Evolutionary conservation across 2,329 filamentous ascomycete genomes (phyloP).

Genomic region (Penicillium glabrum): DNA sequence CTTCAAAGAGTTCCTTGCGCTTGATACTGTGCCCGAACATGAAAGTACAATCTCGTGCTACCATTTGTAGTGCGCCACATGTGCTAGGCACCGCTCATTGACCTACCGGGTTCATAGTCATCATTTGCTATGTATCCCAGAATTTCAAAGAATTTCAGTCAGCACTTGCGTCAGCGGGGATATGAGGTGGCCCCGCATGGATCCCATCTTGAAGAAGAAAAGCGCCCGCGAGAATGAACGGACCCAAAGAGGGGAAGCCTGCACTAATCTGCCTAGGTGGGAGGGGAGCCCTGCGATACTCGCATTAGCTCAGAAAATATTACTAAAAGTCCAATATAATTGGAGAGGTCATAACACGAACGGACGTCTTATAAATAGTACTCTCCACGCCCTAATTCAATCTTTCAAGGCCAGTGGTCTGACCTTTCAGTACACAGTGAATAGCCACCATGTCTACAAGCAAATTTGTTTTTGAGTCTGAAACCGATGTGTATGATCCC

Average conservation of each 20-base stretch:
- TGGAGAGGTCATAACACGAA: background rate
- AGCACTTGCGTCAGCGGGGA: background rate
- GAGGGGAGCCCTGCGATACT: background rate
- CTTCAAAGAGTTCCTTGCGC: background rate
- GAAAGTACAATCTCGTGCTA: background rate
- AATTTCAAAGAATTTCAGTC: background rate
- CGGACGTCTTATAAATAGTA: background rate
- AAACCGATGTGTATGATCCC: constrained; percentile 15
- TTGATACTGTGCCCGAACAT: background rate
- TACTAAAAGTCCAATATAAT: background rate
- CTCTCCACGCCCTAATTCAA: background rate
- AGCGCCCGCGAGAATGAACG: background rate
- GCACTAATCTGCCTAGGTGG: background rate
- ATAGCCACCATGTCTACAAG: background rate
- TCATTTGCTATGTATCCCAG: background rate
- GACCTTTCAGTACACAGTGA: background rate
- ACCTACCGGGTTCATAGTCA: background rate
- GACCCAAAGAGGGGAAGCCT: background rate
- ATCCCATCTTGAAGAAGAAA: background rate
- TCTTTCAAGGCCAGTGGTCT: background rate
- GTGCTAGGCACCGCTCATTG: background rate
- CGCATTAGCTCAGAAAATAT: background rate
- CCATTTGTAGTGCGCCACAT: background rate
- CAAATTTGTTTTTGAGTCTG: background rate
- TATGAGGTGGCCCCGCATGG: background rate